Evolutionary conservation across 2,329 filamentous ascomycete species (phyloP).

Genomic region (Phoma sp.): DNA sequence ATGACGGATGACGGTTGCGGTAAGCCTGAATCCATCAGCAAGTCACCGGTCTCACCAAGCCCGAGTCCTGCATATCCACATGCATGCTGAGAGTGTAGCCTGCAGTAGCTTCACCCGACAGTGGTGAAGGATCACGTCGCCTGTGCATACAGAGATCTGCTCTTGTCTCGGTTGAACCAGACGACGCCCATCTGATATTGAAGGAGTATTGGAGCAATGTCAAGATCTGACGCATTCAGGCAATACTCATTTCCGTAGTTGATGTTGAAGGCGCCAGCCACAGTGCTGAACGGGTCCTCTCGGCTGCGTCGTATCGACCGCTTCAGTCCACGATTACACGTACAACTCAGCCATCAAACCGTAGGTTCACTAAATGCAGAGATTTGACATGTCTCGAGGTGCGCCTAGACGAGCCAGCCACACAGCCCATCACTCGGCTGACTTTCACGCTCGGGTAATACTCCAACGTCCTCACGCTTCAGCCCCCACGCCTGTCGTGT

Average conservation of each 20-base stretch:
- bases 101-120: conserved; percentile 31
- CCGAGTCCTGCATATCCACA: conserved; percentile 25
- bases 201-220: conserved; percentile 1
- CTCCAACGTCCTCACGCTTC: conserved; percentile 11
- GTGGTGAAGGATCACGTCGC: conserved; percentile 11
- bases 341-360: neutral
- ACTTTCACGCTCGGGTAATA: conserved; percentile 13
- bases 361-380: conserved; percentile 1
- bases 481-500: conserved; percentile 13
- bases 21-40: conserved; percentile 19
- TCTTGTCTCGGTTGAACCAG: neutral
- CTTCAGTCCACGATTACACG: neutral
- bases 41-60: conserved; percentile 28
- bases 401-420: conserved; percentile 1
- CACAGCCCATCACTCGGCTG: conserved; percentile 11
- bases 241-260: neutral
- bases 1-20: conserved; percentile 13
- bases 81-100: conserved; percentile 27
- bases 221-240: neutral
- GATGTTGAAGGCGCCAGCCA: neutral
- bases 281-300: neutral
- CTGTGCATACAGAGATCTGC: conserved; percentile 5
- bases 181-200: neutral
- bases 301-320: neutral
- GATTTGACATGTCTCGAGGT: conserved; percentile 9